phyloP scores from a whole-genome alignment of 192 early-diverging fungal species.

The Backusella mclennaniae region DNA sequence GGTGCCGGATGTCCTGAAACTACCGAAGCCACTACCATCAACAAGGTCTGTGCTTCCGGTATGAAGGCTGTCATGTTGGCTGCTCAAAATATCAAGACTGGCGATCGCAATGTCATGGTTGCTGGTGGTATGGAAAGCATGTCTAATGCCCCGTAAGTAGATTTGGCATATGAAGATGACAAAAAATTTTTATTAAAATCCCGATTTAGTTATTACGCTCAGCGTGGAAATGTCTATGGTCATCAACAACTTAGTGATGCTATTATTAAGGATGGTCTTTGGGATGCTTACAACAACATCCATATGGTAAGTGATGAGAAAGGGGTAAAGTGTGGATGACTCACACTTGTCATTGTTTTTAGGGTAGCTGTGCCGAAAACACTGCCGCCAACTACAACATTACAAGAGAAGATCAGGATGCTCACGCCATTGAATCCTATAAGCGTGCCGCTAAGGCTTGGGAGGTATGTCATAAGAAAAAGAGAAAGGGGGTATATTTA shows the following conservation, averaged over 20 bases:
- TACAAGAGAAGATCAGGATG: conserved; percentile 88
- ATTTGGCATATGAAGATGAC: conserved; percentile 4
- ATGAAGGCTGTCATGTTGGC: conserved; percentile 96
- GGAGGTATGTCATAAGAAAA: conserved; percentile 44
- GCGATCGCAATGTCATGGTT: conserved; percentile 78
- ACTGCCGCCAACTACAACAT: conserved; percentile 87
- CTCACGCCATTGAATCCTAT: conserved; percentile 84
- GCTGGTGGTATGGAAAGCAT: conserved; percentile 98
- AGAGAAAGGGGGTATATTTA: not conserved
- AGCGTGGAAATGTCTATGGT: conserved; percentile 71
- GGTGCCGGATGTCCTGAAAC: conserved; percentile 73
- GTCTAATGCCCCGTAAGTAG: conserved; percentile 84
- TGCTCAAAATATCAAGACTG: conserved; percentile 78
- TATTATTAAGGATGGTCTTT: conserved; percentile 95
- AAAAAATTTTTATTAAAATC: not conserved
- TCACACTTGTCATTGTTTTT: conserved; percentile 8
- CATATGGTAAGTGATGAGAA: conserved; percentile 43
- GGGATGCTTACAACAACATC: conserved; percentile 95
- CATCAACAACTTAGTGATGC: conserved; percentile 78
- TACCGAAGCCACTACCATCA: conserved; percentile 95
- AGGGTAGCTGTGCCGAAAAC: conserved; percentile 79
- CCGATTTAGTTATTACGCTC: conserved; percentile 52
- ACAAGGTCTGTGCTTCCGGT: conserved; percentile 99
- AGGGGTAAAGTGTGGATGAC: not conserved
- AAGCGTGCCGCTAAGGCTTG: conserved; percentile 86